Percentiles rank a stretch among this genome's conserved stretches.
Conservation (phyloP, 805 yeast genomes). For the Ogataea trehaloabstinens region DNA sequence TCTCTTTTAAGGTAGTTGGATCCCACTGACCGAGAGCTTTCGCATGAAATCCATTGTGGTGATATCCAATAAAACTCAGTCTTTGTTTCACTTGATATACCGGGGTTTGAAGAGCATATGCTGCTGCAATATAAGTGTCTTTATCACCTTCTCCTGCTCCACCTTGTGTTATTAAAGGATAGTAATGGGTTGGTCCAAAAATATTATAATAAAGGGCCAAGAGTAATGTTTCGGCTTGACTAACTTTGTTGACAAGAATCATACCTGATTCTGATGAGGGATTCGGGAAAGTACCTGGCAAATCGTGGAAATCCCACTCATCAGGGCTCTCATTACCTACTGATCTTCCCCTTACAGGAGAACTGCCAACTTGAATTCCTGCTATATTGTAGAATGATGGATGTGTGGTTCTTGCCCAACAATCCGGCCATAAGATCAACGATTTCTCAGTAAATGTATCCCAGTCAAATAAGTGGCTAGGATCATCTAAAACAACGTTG, state of each 20-base stretch:
- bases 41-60: conserved; percentile 33
- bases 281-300: conserved; percentile 63
- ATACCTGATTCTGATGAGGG: conserved; percentile 72
- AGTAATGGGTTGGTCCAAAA: conserved; percentile 62
- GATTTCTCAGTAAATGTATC: conserved; percentile 41
- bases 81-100: conserved; percentile 50
- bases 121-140: conserved; percentile 73
- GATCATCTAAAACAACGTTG: conserved; percentile 41
- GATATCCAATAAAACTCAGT: conserved; percentile 52
- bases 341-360: conserved; percentile 34
- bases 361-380: conserved; percentile 35
- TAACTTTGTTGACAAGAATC: conserved; percentile 54
- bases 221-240: conserved; percentile 53
- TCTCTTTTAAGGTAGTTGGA: conserved; percentile 38
- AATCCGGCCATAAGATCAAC: conserved; percentile 65
- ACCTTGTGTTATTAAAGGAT: conserved; percentile 67
- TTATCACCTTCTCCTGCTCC: conserved; percentile 79
- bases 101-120: conserved; percentile 36
- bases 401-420: conserved; percentile 66
- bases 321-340: conserved; percentile 15
- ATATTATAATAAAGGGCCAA: conserved; percentile 63
- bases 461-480: conserved; percentile 47
- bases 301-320: conserved; percentile 53
- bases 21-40: conserved; percentile 44
- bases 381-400: conserved; percentile 61